A percentile compares a stretch with the other conserved stretches of the same genome.
phyloP scores from a whole-genome alignment of 306 rosid species.

The Acacia melanoxylon region DNA sequence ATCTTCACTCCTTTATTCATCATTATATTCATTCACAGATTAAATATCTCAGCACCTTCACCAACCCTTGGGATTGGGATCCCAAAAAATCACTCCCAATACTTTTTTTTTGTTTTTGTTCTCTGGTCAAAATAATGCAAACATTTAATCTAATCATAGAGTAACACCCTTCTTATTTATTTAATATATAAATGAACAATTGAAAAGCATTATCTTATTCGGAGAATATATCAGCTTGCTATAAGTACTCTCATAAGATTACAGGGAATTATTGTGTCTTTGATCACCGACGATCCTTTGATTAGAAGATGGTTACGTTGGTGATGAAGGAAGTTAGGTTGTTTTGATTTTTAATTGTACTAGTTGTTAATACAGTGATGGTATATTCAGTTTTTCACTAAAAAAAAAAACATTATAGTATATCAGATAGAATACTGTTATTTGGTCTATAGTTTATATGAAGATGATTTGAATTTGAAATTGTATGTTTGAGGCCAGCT shows the following conservation, averaged over 20 bases:
- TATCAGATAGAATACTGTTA: too few relatives aligned
- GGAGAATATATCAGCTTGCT: too few relatives aligned
- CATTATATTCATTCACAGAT: slow-evolving; percentile 19
- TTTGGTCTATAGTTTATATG: not conserved
- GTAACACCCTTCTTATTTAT: not conserved
- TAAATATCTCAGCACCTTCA: slow-evolving; percentile 14
- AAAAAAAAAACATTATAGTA: too few relatives aligned
- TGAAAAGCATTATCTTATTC: not conserved
- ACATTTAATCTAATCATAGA: not conserved
- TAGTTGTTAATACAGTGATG: too few relatives aligned
- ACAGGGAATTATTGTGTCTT: too few relatives aligned
- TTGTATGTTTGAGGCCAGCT: not conserved
- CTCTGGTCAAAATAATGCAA: not conserved
- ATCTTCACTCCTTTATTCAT: slow-evolving; percentile 17
- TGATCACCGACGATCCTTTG: too few relatives aligned
- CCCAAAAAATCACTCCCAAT: not conserved
- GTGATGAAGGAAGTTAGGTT: too few relatives aligned
- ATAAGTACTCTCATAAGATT: too few relatives aligned
- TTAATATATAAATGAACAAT: not conserved
- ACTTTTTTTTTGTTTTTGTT: not conserved
- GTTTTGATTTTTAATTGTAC: too few relatives aligned
- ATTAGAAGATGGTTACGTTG: too few relatives aligned
- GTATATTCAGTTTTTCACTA: too few relatives aligned
- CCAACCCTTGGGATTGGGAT: not conserved
- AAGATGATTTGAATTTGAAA: not conserved